Percentiles rank a stretch among this genome's conserved stretches.
Evolutionary conservation across 768 basidiomycete species (phyloP).

Genomic region (Kwoniella sp.): DNA sequence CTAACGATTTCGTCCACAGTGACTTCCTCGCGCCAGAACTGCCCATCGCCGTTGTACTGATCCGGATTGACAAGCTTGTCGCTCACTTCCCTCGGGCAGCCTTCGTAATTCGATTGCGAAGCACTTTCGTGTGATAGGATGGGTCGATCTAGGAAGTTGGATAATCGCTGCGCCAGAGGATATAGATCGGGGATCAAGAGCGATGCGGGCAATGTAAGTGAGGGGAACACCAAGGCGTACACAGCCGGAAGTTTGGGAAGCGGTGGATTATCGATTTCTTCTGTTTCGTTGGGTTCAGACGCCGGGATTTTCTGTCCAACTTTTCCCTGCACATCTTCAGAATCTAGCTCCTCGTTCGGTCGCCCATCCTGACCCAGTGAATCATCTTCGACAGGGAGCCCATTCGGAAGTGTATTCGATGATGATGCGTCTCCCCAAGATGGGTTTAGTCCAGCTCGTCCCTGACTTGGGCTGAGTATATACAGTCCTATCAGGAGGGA

Average conservation of each 20-base stretch:
- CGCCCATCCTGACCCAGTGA: no score
- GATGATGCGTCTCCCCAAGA: background rate
- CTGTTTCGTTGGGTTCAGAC: background rate
- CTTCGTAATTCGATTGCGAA: conserved; percentile 28
- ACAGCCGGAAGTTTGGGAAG: conserved; percentile 7
- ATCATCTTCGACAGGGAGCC: no score
- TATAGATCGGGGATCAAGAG: conserved; percentile 13
- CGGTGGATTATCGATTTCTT: conserved; percentile 1
- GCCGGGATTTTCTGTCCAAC: background rate
- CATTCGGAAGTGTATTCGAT: background rate
- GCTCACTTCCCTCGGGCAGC: conserved; percentile 50
- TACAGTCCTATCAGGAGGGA: conserved; percentile 1
- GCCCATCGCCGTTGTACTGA: conserved; percentile 52
- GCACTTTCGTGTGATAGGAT: conserved; percentile 40
- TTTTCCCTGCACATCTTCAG: background rate
- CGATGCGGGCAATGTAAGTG: conserved; percentile 10
- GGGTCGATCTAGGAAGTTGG: conserved; percentile 49
- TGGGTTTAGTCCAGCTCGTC: background rate
- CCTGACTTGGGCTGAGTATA: background rate
- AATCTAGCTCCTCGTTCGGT: background rate
- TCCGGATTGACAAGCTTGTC: conserved; percentile 56
- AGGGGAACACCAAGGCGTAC: conserved; percentile 20
- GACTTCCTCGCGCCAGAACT: conserved; percentile 52
- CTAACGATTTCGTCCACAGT: conserved; percentile 36
- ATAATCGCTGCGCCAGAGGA: conserved; percentile 31